Base-by-base conservation (phyloP, 2,329 filamentous ascomycete species). In the Fusarium torulosum region DNA sequence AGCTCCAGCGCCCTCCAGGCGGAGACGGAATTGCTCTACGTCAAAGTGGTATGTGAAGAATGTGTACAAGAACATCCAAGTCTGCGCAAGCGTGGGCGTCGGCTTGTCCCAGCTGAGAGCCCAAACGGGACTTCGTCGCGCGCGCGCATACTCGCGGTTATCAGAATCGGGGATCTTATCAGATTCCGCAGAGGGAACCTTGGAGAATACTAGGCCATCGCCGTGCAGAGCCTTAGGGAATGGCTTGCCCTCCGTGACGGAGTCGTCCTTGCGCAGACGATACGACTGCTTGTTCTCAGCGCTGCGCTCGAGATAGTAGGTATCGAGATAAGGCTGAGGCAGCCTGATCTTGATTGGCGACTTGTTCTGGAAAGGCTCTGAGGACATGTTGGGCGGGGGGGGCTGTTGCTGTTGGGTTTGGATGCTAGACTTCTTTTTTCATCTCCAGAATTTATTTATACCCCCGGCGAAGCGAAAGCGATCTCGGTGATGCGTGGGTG, bases 31-130 rank as follows among this genome's bases (percentile, higher is more conserved):
- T 25, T 64, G 68, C 44, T 74, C 72, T 13, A 71, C 51, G 4
- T 55, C 46, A 3, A 71, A 67, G 20, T 70, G 56, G n/a, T 69
- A 19, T 25, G 72, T 80, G 75, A 83, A 83, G 57, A 85, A 77
- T 52, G 79, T 78, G 69, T 86, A 85, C 51, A 83, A 70, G 44
- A 83, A 75, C 25, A 85, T 80, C 84, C 84, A 86, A 25, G 80
- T 75, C 71, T 85, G 83, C 5, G 76, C 81, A 15, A 82, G 72
- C 0, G 82, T 82, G 2, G 83, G 82, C 8, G 74, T 60, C 5
- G 75, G 55, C 23, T 68, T 72, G 15, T 78, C 76, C 83, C 83
- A 85, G 54, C 73, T 66, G 62, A 83, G 72, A 4, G 74, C 75
- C 53, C 81, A 81, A 19, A 79, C 76, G 2, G 83, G 83, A 9